A percentile compares a stretch with the other conserved stretches of the same genome.
Evolutionary conservation across 2,329 filamentous ascomycete species (phyloP).

Genomic region (Arthroderma sp.): DNA sequence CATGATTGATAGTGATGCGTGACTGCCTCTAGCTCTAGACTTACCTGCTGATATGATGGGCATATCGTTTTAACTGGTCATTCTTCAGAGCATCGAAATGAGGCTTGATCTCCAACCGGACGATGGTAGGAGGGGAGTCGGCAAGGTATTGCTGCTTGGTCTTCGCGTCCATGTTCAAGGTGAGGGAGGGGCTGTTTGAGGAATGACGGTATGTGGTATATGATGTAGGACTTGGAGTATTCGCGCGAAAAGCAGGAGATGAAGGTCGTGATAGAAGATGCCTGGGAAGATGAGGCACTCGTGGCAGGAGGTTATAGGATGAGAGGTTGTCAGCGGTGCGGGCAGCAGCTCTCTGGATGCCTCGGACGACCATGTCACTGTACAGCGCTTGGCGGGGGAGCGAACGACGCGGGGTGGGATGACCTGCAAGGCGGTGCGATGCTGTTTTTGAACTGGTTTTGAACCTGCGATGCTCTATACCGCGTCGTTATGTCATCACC

Average conservation of each 20-base stretch:
- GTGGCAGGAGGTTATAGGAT: too few relatives aligned
- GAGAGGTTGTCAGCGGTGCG: too few relatives aligned
- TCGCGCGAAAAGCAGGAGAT: conserved; percentile 3
- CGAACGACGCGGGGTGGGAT: too few relatives aligned
- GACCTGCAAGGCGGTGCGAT: too few relatives aligned
- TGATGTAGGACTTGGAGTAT: neutral
- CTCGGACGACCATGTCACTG: too few relatives aligned
- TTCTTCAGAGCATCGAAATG: conserved; percentile 60
- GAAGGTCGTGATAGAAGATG: too few relatives aligned
- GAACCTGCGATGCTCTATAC: too few relatives aligned
- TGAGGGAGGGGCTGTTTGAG: conserved; percentile 6
- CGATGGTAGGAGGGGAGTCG: conserved; percentile 78
- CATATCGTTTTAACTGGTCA: conserved; percentile 67
- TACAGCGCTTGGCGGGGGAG: too few relatives aligned
- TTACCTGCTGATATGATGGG: conserved; percentile 75
- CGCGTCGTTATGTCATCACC: too few relatives aligned
- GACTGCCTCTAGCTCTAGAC: conserved; percentile 10
- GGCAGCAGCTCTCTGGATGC: too few relatives aligned
- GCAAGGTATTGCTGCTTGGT: conserved; percentile 61
- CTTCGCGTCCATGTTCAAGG: conserved; percentile 26
- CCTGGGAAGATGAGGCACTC: too few relatives aligned
- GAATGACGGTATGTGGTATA: neutral
- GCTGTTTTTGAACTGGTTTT: too few relatives aligned
- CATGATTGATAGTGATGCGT: neutral
- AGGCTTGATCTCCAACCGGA: conserved; percentile 77